Base-by-base conservation (phyloP, 2,329 filamentous ascomycete genomes). In the Elsinoe perseae region DNA sequence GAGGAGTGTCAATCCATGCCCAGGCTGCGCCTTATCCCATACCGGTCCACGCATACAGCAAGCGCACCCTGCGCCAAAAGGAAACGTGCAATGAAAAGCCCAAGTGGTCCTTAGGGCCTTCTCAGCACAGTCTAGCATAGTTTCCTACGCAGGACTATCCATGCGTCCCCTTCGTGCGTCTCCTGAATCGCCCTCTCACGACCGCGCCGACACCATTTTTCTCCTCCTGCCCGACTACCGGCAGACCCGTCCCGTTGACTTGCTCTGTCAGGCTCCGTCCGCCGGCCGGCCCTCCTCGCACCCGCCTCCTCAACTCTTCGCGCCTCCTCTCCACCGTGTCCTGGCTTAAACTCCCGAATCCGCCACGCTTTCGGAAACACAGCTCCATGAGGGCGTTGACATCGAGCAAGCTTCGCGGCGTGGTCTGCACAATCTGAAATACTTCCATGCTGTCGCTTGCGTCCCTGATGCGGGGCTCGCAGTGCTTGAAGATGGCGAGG, bases 381-480 rank as follows among this genome's bases (percentile, higher is more conserved):
- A 87, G 80, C 61, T 95, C 89, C 75, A 95, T 82, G 12, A 97
- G 74, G 2, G 75, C 75, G 64, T 95, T 95, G 56, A 86, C 86
- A 69, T 97, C 89, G 18, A 96, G 71, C 65, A 95, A 79, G 55
- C 80, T 81, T 54, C 92, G 80, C 0, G 92, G 92, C 27, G 95
- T 83, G 1, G 84, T 84, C 73, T 97, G 92, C 25, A 97, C 90
- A 2, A 95, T 84, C 66, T 95, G 89, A 70, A 96, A 96, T 64
- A 96, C 89, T 73, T 97, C 92, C 84, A 95, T 95, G 0, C 90
- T 88, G 65, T 95, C 91, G 14, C 77, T 79, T 9, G 95, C 85
- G 7, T 81, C 81, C 64, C 85, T 82, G 65, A 97, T 93, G 63
- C 93, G 85, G 4, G 74, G 68, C 72, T 96, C 90, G 61, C 88